A percentile compares a stretch with the other conserved stretches of the same genome.
Evolutionary conservation across 75 land plant genomes (phyloP).

Genomic region (Gnetum montanum): DNA sequence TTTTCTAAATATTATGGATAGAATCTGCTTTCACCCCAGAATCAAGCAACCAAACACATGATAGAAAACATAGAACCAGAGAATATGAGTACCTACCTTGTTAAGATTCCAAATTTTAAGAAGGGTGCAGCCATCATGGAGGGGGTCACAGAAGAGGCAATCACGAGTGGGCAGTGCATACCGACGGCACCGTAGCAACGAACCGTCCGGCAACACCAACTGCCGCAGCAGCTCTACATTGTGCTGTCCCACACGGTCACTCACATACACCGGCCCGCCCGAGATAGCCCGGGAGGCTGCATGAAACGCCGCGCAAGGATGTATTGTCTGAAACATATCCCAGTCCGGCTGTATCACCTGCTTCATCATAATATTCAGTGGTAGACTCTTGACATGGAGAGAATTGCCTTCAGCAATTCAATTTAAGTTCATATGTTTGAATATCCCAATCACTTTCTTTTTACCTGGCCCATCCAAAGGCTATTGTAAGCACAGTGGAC

Average conservation of each 20-base stretch:
- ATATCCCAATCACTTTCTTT: no score
- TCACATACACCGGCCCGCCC: constrained; percentile 37
- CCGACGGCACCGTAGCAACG: constrained; percentile 25
- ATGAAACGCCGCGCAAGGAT: constrained; percentile 33
- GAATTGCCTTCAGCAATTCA: no score
- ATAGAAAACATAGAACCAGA: not conserved
- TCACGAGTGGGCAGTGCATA: constrained; percentile 39
- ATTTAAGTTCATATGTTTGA: no score
- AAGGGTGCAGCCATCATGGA: constrained; percentile 22
- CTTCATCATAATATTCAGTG: no score
- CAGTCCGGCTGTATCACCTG: constrained; percentile 43
- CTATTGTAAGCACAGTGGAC: constrained; percentile 47
- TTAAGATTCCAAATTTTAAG: constrained; percentile 45
- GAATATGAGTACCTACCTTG: constrained; percentile 15
- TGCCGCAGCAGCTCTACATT: constrained; percentile 19
- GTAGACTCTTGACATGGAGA: no score
- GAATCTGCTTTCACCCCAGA: not conserved
- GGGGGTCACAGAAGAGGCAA: constrained; percentile 29
- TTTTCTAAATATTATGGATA: no score
- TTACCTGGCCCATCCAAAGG: constrained; percentile 45
- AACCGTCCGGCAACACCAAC: constrained; percentile 31
- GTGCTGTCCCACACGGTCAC: constrained; percentile 34
- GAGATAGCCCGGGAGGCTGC: constrained; percentile 41
- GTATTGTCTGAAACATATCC: constrained; percentile 52
- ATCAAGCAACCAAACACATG: not conserved